These are phyloP conservation scores for Penicillium palitans DNA, from an alignment of 2,329 filamentous ascomycete genomes.

Conservation along the genomic window DNA sequence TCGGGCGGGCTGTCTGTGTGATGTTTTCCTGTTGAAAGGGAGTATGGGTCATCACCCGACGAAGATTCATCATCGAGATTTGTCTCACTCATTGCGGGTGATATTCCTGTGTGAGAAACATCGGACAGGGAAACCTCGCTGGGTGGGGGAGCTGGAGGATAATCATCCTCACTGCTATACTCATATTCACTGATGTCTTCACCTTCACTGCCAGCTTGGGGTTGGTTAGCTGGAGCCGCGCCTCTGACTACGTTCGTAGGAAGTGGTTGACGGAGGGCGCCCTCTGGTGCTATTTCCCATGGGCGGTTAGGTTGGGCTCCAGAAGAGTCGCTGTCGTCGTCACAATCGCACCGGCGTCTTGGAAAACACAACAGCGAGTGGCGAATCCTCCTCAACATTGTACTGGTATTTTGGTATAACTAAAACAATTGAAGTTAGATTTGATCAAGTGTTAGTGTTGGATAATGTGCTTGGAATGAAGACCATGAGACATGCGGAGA, in stretches of 20 bases:
- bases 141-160: not conserved
- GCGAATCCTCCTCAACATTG: not conserved
- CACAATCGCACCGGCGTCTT: not conserved
- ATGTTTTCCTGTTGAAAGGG: not conserved
- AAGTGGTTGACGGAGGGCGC: not conserved
- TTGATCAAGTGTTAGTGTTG: not conserved
- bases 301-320: not conserved
- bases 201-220: not conserved
- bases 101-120: not conserved
- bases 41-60: not conserved
- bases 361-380: not conserved
- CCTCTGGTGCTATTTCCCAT: not conserved
- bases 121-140: not conserved
- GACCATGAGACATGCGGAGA: not conserved
- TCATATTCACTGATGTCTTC: not conserved
- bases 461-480: not conserved
- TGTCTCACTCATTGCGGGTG: not conserved
- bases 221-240: not conserved
- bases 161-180: not conserved
- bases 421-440: not conserved
- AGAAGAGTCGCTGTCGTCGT: not conserved
- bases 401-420: not conserved
- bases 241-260: not conserved
- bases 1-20: not conserved
- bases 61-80: not conserved